These are phyloP conservation scores for Cryptococcus amylolentus DNA, from an alignment of 1,284 basidiomycete genomes.

Conservation along the genomic window DNA sequence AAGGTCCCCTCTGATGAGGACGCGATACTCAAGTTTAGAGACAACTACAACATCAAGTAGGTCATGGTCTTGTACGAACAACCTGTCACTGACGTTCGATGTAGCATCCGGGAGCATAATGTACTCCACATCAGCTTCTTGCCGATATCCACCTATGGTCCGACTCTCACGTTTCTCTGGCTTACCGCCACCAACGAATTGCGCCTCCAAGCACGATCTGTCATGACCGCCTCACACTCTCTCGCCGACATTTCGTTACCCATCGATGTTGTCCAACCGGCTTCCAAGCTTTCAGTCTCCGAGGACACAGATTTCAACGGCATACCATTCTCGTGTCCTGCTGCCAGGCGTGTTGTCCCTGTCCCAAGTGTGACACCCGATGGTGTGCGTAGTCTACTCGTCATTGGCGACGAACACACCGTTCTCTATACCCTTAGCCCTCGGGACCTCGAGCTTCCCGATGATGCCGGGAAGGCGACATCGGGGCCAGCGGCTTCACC, in stretches of 20 bases:
- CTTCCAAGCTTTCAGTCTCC: constrained; percentile 38
- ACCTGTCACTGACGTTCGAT: background rate
- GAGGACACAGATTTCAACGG: constrained; percentile 33
- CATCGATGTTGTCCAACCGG: constrained; percentile 57
- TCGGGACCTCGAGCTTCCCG: constrained; percentile 7
- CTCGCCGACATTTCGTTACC: constrained; percentile 31
- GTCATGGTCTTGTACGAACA: constrained; percentile 9
- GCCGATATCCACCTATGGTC: constrained; percentile 51
- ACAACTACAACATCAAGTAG: constrained; percentile 48
- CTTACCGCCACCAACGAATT: constrained; percentile 49
- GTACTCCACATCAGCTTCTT: constrained; percentile 68
- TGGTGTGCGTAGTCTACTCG: constrained; percentile 20
- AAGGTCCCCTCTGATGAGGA: constrained; percentile 13
- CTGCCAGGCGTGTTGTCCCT: constrained; percentile 35
- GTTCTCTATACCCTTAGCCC: constrained; percentile 33
- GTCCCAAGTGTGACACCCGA: constrained; percentile 9
- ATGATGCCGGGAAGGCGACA: constrained; percentile 9
- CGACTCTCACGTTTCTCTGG: constrained; percentile 62
- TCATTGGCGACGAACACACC: constrained; percentile 46
- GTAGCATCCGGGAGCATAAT: constrained; percentile 69
- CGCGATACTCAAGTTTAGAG: constrained; percentile 32
- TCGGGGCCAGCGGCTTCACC: constrained; percentile 24
- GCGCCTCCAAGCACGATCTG: constrained; percentile 60
- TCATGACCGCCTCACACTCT: constrained; percentile 59
- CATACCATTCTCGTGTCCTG: constrained; percentile 47